Evolutionary conservation across 2,329 filamentous ascomycete species (phyloP).

Genomic region (Lecanicillium sp.): DNA sequence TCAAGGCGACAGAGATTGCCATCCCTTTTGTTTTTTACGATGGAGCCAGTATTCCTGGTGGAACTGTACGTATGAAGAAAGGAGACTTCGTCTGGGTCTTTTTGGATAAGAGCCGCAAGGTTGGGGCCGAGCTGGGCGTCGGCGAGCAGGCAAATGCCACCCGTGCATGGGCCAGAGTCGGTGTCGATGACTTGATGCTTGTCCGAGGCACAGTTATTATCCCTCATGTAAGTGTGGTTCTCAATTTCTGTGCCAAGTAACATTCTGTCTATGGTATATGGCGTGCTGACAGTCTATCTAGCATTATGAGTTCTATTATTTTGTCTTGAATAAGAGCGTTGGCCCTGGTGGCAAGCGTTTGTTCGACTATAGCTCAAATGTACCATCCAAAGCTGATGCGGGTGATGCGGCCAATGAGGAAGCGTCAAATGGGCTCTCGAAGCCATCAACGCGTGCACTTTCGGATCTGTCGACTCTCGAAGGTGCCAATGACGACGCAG

Average conservation of each 20-base stretch:
- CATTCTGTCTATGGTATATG: constrained; percentile 1
- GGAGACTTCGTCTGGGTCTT: constrained; percentile 92
- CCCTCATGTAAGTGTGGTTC: constrained; percentile 65
- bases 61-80: constrained; percentile 80
- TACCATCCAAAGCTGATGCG: constrained; percentile 27
- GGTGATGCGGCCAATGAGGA: constrained; percentile 22
- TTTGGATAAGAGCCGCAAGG: constrained; percentile 81
- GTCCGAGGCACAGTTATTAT: constrained; percentile 87
- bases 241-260: constrained; percentile 1
- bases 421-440: constrained; percentile 18
- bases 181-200: constrained; percentile 91
- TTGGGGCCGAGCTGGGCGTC: constrained; percentile 75
- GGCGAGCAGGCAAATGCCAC: constrained; percentile 57
- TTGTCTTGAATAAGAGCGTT: constrained; percentile 78
- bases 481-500: constrained; percentile 70
- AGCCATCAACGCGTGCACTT: constrained; percentile 26
- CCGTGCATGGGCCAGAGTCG: constrained; percentile 85
- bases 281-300: constrained; percentile 30
- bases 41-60: constrained; percentile 80
- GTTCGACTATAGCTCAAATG: constrained; percentile 64
- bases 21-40: constrained; percentile 98
- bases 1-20: constrained; percentile 82
- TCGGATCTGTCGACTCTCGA: constrained; percentile 49
- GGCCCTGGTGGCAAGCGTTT: constrained; percentile 65
- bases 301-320: constrained; percentile 98